These are phyloP conservation scores for Fusarium sp. DNA, from an alignment of 2,329 filamentous ascomycete species.

Conservation along the genomic window DNA sequence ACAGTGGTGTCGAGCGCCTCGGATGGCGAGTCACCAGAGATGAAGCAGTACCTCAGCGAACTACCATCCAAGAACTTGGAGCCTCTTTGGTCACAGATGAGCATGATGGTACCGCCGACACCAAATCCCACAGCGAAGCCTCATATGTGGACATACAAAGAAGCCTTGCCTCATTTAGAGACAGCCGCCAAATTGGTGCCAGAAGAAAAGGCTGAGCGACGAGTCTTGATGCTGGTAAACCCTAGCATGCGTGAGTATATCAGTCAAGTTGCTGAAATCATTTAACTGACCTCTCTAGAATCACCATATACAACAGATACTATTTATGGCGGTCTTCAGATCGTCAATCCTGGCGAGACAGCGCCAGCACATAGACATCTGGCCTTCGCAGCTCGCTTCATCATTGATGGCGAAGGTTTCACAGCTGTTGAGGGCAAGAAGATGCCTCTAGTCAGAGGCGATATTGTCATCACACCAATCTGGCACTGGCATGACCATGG, in stretches of 20 bases:
- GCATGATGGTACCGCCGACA: constrained; percentile 55
- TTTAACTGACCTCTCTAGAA: constrained; percentile 43
- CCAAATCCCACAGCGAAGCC: constrained; percentile 57
- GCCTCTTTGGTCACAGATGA: constrained; percentile 63
- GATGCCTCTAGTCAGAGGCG: constrained; percentile 62
- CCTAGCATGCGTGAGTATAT: constrained; percentile 58
- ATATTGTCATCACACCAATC: constrained; percentile 66
- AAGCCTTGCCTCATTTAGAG: constrained; percentile 49
- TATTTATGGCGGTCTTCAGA: constrained; percentile 65
- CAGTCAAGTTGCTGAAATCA: rapidly evolving
- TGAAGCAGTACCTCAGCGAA: constrained; percentile 44
- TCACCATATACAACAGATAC: constrained; percentile 61
- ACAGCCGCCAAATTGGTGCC: constrained; percentile 50
- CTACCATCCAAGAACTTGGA: constrained; percentile 48
- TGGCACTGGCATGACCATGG: constrained; percentile 72
- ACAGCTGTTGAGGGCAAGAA: constrained; percentile 66
- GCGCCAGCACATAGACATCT: constrained; percentile 66
- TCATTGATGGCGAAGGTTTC: constrained; percentile 67
- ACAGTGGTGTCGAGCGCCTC: not conserved
- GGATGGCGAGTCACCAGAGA: constrained; percentile 36
- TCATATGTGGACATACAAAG: constrained; percentile 52
- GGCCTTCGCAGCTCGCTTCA: constrained; percentile 66
- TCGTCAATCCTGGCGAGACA: constrained; percentile 66
- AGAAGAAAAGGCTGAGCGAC: constrained; percentile 54
- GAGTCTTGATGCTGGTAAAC: constrained; percentile 56